Percentiles rank a stretch among this genome's conserved stretches.
Conservation (phyloP, 148 eudicot species). For the Nepenthes gracilis region DNA sequence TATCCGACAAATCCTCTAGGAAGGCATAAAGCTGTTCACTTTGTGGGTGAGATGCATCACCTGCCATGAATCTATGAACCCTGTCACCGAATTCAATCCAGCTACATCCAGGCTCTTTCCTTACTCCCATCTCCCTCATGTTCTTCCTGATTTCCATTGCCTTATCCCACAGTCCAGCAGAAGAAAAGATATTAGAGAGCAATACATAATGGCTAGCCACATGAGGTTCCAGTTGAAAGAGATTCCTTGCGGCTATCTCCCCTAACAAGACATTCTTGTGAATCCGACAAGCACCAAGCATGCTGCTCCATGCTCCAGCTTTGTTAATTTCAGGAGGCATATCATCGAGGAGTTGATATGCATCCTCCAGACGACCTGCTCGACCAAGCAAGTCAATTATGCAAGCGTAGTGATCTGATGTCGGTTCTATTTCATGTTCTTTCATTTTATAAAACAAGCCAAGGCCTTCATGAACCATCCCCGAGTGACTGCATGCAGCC, state of each 20-base stretch:
- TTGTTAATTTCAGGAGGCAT: conserved; percentile 53
- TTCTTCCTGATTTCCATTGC: conserved; percentile 43
- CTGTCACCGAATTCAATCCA: conserved; percentile 67
- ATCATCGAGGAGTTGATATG: conserved; percentile 37
- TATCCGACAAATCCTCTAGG: conserved; percentile 26
- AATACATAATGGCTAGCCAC: conserved; percentile 70
- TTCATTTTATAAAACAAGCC: conserved; percentile 43
- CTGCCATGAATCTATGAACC: conserved; percentile 60
- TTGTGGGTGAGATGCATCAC: conserved; percentile 59
- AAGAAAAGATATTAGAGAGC: conserved; percentile 64
- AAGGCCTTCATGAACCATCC: conserved; percentile 54
- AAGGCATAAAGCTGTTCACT: conserved; percentile 29
- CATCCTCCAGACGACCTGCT: conserved; percentile 56
- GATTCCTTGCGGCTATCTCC: conserved; percentile 57
- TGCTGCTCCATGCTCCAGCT: conserved; percentile 60
- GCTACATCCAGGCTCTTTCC: conserved; percentile 82
- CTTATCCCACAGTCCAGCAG: conserved; percentile 63
- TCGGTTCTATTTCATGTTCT: conserved; percentile 39
- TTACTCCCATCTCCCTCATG: conserved; percentile 62
- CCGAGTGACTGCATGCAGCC: conserved; percentile 69
- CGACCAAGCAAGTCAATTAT: conserved; percentile 78
- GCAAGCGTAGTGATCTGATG: conserved; percentile 63
- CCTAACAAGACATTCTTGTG: conserved; percentile 60
- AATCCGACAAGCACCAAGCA: conserved; percentile 76
- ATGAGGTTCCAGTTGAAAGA: conserved; percentile 52